Percentiles rank a stretch among this genome's conserved stretches.
Evolutionary conservation across 306 rosid genomes (phyloP).

Genomic region (Dryas drummondii): DNA sequence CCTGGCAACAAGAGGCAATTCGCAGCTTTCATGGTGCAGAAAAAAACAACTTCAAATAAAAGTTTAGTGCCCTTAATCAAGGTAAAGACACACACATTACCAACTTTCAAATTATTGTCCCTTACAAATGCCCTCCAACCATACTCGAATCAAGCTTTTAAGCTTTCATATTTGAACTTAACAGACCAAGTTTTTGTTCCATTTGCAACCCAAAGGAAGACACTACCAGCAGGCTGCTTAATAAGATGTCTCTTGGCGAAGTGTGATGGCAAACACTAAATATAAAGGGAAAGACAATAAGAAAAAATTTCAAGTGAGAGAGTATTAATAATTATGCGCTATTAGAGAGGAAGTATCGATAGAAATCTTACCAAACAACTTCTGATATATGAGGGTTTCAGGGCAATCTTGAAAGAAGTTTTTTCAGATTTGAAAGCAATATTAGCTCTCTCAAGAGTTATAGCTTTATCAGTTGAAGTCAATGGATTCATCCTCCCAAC

Average conservation of each 20-base stretch:
- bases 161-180: not conserved
- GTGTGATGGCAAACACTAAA: not conserved
- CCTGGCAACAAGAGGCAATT: not conserved
- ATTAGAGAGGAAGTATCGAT: not conserved
- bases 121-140: not conserved
- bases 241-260: not conserved
- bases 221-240: not conserved
- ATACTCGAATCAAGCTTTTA: not conserved
- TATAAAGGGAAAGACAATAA: not conserved
- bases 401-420: slow-evolving; percentile 1
- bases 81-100: not conserved
- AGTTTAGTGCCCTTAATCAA: not conserved
- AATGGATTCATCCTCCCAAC: not conserved
- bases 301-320: not conserved
- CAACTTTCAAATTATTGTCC: slow-evolving; percentile 9
- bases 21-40: not conserved
- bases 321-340: not conserved
- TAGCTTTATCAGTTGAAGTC: not conserved
- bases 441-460: not conserved
- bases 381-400: slow-evolving; percentile 4
- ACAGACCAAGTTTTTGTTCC: slow-evolving; percentile 14
- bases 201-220: not conserved
- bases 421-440: not conserved
- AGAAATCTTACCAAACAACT: not conserved
- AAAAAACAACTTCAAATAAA: slow-evolving; percentile 9